Evolutionary conservation across 169 alveolate species (phyloP).

Genomic region (Plasmodium blacklocki): DNA sequence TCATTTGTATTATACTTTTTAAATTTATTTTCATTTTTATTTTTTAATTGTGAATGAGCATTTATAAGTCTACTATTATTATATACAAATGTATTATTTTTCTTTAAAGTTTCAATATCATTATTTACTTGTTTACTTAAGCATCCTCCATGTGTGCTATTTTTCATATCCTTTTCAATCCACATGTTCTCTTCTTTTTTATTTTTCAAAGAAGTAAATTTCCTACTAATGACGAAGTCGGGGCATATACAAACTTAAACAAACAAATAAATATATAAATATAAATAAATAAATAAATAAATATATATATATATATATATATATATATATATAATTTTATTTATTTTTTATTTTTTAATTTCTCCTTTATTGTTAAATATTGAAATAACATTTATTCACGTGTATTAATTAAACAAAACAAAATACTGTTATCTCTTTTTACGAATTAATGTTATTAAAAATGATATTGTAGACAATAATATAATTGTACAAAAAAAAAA

Average conservation of each 20-base stretch:
- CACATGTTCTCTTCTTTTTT: slow-evolving; percentile 26
- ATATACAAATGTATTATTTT: slow-evolving; percentile 24
- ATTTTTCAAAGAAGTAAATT: background rate
- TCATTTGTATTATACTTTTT: background rate
- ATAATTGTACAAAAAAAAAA: no score
- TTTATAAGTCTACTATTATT: slow-evolving; percentile 8
- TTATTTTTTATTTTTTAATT: no score
- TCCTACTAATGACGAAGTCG: background rate
- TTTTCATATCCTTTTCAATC: slow-evolving; percentile 55
- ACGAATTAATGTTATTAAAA: no score
- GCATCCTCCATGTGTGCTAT: slow-evolving; percentile 40
- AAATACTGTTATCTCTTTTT: no score
- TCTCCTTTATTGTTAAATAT: no score
- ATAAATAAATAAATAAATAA: no score
- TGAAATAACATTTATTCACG: no score
- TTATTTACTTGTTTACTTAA: slow-evolving; percentile 54
- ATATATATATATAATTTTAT: no score
- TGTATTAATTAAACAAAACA: no score
- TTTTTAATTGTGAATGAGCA: slow-evolving; percentile 18
- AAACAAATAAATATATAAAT: no score
- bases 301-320: no score
- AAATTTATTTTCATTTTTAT: slow-evolving; percentile 3
- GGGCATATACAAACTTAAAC: background rate
- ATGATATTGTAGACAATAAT: no score
- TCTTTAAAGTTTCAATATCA: slow-evolving; percentile 54